Base-by-base conservation (phyloP, 257 asterid species). In the Gentiana dahurica region DNA sequence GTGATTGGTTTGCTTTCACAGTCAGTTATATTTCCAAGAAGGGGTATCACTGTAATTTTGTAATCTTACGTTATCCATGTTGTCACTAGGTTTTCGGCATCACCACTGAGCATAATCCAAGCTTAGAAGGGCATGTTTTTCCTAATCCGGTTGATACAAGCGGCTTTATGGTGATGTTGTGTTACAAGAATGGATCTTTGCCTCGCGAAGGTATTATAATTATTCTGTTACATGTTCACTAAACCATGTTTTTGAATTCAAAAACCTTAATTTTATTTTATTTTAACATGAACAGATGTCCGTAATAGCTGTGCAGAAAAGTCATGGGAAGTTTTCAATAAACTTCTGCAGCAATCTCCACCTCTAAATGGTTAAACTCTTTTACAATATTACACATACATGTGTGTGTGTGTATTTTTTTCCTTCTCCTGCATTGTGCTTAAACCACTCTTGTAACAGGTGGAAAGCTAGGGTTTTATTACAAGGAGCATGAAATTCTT, bases 401-500 rank as follows among this genome's bases (percentile, higher is more conserved):
- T 24, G 24, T 24, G 24, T 24, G 24, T 24, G 24, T 24, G 24
- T 24, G 24, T 24, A 24, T 24, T 66, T 59, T 37, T 38, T 49
- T 55, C 15, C 46, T 60, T 11, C 10, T 45, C n/a, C 62, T 55
- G 54, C 51, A 64, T 68, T 48, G 44, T 58, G 46, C 36, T 70
- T 51, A 34, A 39, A 58, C 51, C 53, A 2, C 53, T 11, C 15
- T 11, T 36, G 32, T 57, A 44, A 51, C 69, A 91, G 98, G 82
- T 71, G 96, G 98, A 53, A 85, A 91, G 86, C 55, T 91, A 44
- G 95, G 98, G 0, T 91, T 87, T 74, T 91, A 91, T 73, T 91
- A 85, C 79, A 91, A 85, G 65, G 98, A 87, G 41, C 89, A 75
- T 59, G 96, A 91, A 77, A 80, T 81, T 63, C 88, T 79, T 63